Percentiles rank a stretch among this genome's conserved stretches.
phyloP scores from a whole-genome alignment of 2,329 filamentous ascomycete genomes.

The Cryoendolithus antarcticus region DNA sequence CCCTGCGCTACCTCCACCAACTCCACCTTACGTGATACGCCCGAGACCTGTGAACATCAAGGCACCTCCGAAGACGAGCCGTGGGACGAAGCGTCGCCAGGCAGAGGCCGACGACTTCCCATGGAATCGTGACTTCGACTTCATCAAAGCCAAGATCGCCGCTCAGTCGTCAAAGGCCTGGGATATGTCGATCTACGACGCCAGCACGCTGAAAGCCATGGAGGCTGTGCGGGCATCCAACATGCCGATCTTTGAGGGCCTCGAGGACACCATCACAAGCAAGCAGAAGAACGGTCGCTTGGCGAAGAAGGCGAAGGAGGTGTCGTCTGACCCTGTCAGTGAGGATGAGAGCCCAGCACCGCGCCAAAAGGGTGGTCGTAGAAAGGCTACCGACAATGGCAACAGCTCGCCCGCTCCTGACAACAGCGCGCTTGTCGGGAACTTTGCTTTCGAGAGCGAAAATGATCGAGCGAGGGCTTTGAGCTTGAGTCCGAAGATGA shows the following conservation, averaged over 20 bases:
- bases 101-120: constrained; percentile 18
- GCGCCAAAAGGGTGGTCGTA: too few species aligned
- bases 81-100: constrained; percentile 11
- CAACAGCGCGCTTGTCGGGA: too few species aligned
- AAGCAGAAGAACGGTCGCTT: constrained; percentile 4
- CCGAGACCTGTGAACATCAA: constrained; percentile 7
- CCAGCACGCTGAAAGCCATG: constrained; percentile 15
- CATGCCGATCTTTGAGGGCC: constrained; percentile 11
- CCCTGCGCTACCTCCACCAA: background rate
- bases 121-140: constrained; percentile 21
- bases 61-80: constrained; percentile 10
- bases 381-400: too few species aligned
- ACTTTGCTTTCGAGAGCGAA: too few species aligned
- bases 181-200: constrained; percentile 20
- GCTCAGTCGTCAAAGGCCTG: constrained; percentile 15
- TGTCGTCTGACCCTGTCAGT: background rate
- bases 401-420: background rate
- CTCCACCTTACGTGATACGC: constrained; percentile 7
- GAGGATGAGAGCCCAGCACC: too few species aligned
- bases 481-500: too few species aligned
- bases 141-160: constrained; percentile 11
- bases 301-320: too few species aligned
- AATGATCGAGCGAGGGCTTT: too few species aligned
- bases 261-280: constrained; percentile 16
- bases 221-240: constrained; percentile 14